These are phyloP conservation scores for Erodium trifolium DNA, from an alignment of 441 rosid species.

Conservation along the genomic window DNA sequence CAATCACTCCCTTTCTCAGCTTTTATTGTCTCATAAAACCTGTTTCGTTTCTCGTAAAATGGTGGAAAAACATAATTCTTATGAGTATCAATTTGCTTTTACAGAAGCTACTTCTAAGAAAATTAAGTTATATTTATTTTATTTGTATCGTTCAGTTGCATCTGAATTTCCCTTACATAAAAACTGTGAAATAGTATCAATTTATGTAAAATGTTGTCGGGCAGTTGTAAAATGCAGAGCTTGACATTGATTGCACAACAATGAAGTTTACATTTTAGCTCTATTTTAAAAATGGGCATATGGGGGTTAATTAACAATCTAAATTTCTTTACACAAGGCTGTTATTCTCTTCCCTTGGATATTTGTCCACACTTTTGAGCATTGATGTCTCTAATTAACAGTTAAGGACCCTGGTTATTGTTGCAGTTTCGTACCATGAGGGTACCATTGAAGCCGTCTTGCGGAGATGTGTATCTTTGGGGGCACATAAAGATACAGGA, in stretches of 20 bases:
- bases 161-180: neutral
- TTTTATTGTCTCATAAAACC: neutral
- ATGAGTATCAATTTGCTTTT: neutral
- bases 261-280: neutral
- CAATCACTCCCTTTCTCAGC: constrained; percentile 3
- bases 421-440: constrained; percentile 34
- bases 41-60: neutral
- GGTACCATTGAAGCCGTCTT: constrained; percentile 15
- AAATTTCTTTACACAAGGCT: neutral
- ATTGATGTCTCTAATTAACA: neutral
- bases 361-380: neutral
- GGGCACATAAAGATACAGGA: constrained; percentile 20
- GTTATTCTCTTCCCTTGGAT: neutral
- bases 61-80: neutral
- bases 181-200: neutral
- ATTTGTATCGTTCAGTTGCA: neutral
- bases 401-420: neutral
- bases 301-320: neutral
- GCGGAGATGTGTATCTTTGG: constrained; percentile 19
- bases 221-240: neutral
- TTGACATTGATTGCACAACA: neutral
- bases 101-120: neutral
- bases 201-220: neutral
- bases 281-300: neutral
- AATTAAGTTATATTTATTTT: neutral